phyloP scores from a whole-genome alignment of 305 asterid genomes.

The Solanum chacoense region DNA sequence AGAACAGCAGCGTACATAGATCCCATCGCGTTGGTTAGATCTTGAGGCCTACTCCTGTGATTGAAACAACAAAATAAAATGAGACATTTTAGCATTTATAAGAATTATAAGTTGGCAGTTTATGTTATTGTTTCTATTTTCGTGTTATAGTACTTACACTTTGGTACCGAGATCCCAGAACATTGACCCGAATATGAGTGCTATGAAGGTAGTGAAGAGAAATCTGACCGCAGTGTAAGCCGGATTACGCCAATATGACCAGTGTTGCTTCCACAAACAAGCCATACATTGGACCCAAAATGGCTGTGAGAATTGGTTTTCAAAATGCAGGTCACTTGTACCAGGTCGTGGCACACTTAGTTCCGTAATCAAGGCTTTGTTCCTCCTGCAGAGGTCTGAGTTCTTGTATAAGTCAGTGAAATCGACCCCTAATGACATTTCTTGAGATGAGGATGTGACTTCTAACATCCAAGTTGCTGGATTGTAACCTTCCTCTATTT shows the following conservation, averaged over 20 bases:
- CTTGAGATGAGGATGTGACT: slow-evolving; percentile 48
- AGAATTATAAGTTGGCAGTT: neutral
- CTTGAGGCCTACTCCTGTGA: slow-evolving; percentile 28
- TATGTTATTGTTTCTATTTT: neutral
- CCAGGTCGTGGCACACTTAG: slow-evolving; percentile 37
- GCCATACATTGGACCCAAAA: slow-evolving; percentile 42
- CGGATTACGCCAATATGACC: slow-evolving; percentile 19
- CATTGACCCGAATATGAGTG: slow-evolving; percentile 1
- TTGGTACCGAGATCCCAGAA: slow-evolving; percentile 6
- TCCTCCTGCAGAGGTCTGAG: slow-evolving; percentile 46
- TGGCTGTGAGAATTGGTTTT: slow-evolving; percentile 32
- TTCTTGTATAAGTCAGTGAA: slow-evolving; percentile 40
- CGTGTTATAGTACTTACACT: neutral
- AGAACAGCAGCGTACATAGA: slow-evolving; percentile 38
- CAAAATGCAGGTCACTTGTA: slow-evolving; percentile 27
- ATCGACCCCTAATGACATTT: slow-evolving; percentile 35
- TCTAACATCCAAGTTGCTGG: slow-evolving; percentile 72
- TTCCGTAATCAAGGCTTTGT: slow-evolving; percentile 38
- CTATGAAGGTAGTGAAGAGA: slow-evolving; percentile 5
- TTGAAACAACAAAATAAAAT: neutral
- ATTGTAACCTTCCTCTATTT: slow-evolving; percentile 45
- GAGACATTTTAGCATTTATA: neutral
- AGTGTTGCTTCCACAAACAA: slow-evolving; percentile 44
- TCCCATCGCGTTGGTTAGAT: slow-evolving; percentile 44
- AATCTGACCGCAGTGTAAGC: slow-evolving; percentile 17